Conservation (phyloP, 1,284 basidiomycete species). For the Cerrena zonata region DNA sequence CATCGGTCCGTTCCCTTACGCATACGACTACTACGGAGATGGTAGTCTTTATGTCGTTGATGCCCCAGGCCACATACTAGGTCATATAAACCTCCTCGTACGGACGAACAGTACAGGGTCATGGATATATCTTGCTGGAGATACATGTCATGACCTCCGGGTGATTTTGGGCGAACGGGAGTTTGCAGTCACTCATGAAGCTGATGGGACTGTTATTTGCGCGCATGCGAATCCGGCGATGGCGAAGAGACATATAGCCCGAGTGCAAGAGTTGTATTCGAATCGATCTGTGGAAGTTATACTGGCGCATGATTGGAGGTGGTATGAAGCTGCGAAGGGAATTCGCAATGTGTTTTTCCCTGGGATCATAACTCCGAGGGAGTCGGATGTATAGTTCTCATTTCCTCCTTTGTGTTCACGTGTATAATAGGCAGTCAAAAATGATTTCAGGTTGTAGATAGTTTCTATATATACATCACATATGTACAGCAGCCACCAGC, state of each 20-base stretch:
- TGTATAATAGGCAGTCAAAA: too few relatives aligned
- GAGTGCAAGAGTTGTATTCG: conserved; percentile 35
- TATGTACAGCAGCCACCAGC: neutral
- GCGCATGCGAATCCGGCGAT: conserved; percentile 38
- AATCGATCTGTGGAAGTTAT: conserved; percentile 40
- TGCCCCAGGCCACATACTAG: conserved; percentile 27
- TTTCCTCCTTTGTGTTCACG: too few relatives aligned
- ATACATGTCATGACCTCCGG: conserved; percentile 50
- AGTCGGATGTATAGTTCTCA: too few relatives aligned
- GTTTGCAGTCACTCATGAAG: conserved; percentile 31
- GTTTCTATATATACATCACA: too few relatives aligned
- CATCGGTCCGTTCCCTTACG: conserved; percentile 25
- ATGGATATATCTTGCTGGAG: conserved; percentile 55
- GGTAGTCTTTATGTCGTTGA: conserved; percentile 25
- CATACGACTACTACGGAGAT: conserved; percentile 26
- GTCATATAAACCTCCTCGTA: conserved; percentile 27
- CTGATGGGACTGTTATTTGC: conserved; percentile 28
- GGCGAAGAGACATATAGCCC: conserved; percentile 37
- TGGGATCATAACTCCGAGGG: neutral
- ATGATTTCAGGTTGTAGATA: too few relatives aligned
- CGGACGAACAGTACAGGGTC: conserved; percentile 47
- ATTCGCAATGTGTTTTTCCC: conserved; percentile 35
- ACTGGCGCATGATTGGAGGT: conserved; percentile 48
- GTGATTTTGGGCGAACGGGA: conserved; percentile 42
- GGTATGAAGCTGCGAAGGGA: conserved; percentile 44